These are phyloP conservation scores for Epichloe festucae DNA, from an alignment of 2,329 filamentous ascomycete species.

Conservation along the genomic window DNA sequence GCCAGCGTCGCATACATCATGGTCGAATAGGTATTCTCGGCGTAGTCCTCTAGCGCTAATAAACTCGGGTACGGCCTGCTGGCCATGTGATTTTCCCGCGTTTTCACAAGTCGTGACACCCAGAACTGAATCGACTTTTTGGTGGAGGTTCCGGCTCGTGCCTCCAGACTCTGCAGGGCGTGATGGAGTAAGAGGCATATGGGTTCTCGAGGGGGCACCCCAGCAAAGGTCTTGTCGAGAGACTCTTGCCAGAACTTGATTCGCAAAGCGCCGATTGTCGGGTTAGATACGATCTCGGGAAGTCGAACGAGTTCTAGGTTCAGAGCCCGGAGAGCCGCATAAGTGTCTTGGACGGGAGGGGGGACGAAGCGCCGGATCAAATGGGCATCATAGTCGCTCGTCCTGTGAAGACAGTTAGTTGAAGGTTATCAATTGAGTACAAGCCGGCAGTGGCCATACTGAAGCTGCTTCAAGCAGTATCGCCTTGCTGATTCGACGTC, in stretches of 20 bases:
- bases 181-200: slow-evolving; percentile 73
- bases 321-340: slow-evolving; percentile 80
- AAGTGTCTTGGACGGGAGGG: slow-evolving; percentile 61
- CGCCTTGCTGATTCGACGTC: slow-evolving; percentile 39
- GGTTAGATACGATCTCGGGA: slow-evolving; percentile 77
- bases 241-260: slow-evolving; percentile 93
- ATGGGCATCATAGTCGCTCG: slow-evolving; percentile 80
- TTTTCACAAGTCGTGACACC: slow-evolving; percentile 64
- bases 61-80: slow-evolving; percentile 71
- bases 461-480: slow-evolving; percentile 41
- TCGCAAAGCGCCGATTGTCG: slow-evolving; percentile 76
- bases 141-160: slow-evolving; percentile 26
- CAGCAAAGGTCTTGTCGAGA: slow-evolving; percentile 63
- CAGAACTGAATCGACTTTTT: slow-evolving; percentile 52
- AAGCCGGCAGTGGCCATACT: slow-evolving; percentile 20
- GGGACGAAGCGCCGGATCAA: slow-evolving; percentile 79
- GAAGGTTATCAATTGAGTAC: too few species aligned
- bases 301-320: slow-evolving; percentile 87
- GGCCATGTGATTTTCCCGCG: slow-evolving; percentile 69
- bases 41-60: slow-evolving; percentile 68
- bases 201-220: slow-evolving; percentile 75
- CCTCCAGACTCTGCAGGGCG: slow-evolving; percentile 50
- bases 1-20: slow-evolving; percentile 81
- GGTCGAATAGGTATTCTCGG: slow-evolving; percentile 89
- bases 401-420: slow-evolving; percentile 34